These are phyloP conservation scores for Penicillium lagena DNA, from an alignment of 495 filamentous ascomycete species.

Conservation along the genomic window DNA sequence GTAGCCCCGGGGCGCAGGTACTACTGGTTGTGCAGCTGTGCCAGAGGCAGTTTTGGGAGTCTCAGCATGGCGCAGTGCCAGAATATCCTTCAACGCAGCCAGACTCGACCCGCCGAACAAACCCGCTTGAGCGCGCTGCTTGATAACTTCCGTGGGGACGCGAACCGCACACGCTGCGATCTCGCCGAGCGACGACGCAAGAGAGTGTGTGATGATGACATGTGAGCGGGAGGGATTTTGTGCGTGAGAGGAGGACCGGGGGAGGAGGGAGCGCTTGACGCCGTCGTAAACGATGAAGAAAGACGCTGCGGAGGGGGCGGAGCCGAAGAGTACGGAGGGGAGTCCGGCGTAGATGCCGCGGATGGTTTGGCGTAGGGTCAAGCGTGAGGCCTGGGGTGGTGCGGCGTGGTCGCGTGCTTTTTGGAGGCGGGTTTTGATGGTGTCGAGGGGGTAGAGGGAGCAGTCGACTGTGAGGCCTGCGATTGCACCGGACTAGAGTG, in stretches of 20 bases:
- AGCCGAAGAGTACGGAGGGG: slow-evolving; percentile 63
- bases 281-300: slow-evolving; percentile 98
- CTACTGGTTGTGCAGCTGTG: not conserved
- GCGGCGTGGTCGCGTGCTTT: slow-evolving; percentile 68
- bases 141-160: slow-evolving; percentile 94
- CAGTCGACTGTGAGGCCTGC: slow-evolving; percentile 88
- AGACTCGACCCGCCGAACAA: slow-evolving; percentile 52
- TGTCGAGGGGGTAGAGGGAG: slow-evolving; percentile 87
- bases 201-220: slow-evolving; percentile 59
- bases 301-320: slow-evolving; percentile 91
- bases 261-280: slow-evolving; percentile 56
- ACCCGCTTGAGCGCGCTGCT: slow-evolving; percentile 88
- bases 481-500: slow-evolving; percentile 62
- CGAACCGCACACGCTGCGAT: slow-evolving; percentile 87
- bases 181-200: slow-evolving; percentile 84
- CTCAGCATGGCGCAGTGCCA: slow-evolving; percentile 41
- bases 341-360: slow-evolving; percentile 67
- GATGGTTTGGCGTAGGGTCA: slow-evolving; percentile 47
- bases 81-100: slow-evolving; percentile 60
- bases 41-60: slow-evolving; percentile 1
- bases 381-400: slow-evolving; percentile 45
- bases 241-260: slow-evolving; percentile 5
- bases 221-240: slow-evolving; percentile 27
- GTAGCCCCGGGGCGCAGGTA: slow-evolving; percentile 23
- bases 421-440: slow-evolving; percentile 89